A percentile compares a stretch with the other conserved stretches of the same genome.
These are phyloP conservation scores for Grigorovia jiainica DNA, from an alignment of 805 yeast genomes.

Conservation along the genomic window DNA sequence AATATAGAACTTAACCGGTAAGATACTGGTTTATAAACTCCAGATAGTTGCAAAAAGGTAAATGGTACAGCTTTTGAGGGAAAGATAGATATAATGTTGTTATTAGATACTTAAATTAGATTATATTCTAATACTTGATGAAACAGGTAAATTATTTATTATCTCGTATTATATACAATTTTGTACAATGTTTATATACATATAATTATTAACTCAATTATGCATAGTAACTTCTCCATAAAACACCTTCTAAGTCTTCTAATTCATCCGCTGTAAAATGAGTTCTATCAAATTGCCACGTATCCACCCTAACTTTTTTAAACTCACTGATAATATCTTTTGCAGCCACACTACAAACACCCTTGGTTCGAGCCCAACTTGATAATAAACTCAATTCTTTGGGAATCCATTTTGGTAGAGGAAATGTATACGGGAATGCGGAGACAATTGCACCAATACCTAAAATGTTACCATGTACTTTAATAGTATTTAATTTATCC, in stretches of 20 bases:
- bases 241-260: constrained; percentile 87
- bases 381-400: constrained; percentile 59
- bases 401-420: constrained; percentile 90
- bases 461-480: constrained; percentile 74
- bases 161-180: too few relatives aligned
- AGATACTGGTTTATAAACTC: too few relatives aligned
- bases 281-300: constrained; percentile 85
- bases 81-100: too few relatives aligned
- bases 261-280: constrained; percentile 69
- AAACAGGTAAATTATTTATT: too few relatives aligned
- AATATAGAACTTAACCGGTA: too few relatives aligned
- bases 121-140: too few relatives aligned
- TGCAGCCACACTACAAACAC: constrained; percentile 74
- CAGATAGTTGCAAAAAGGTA: too few relatives aligned
- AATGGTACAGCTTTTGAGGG: too few relatives aligned
- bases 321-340: constrained; percentile 73
- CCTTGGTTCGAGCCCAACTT: constrained; percentile 61
- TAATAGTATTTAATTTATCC: constrained; percentile 30
- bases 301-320: constrained; percentile 86
- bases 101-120: too few relatives aligned
- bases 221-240: constrained; percentile 87
- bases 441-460: constrained; percentile 83
- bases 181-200: too few relatives aligned
- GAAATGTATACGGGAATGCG: constrained; percentile 85
- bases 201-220: constrained; percentile 22